Evolutionary conservation across 306 rosid genomes (phyloP).

Genomic region (Dryas alaskensis): DNA sequence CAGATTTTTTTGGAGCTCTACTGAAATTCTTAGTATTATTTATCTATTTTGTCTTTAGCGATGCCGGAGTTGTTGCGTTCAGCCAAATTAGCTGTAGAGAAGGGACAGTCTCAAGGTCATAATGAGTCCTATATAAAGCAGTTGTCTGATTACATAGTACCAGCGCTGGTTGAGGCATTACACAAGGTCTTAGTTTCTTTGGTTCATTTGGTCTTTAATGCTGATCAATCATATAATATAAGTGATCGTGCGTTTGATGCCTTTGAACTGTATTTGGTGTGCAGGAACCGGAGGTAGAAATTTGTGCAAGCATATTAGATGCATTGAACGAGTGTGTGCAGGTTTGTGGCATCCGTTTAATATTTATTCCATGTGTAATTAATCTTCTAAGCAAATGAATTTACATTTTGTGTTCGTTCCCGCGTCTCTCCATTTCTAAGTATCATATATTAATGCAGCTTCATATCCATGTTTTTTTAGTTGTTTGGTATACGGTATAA

Average conservation of each 20-base stretch:
- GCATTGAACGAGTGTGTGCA: constrained; percentile 87
- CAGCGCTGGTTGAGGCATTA: constrained; percentile 90
- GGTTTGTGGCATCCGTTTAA: constrained; percentile 41
- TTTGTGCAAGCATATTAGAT: constrained; percentile 90
- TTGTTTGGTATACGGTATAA: background rate
- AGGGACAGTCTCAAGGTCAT: constrained; percentile 86
- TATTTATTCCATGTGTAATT: background rate
- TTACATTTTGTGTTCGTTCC: background rate
- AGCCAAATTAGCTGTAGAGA: constrained; percentile 92
- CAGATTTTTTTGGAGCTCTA: background rate
- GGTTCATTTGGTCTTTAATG: background rate
- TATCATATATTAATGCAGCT: no score
- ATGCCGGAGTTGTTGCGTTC: constrained; percentile 94
- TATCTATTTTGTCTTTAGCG: constrained; percentile 42
- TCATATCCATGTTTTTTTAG: background rate
- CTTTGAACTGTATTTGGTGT: constrained; percentile 22
- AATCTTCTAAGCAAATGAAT: background rate
- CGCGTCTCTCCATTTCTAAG: no score
- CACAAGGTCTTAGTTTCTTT: constrained; percentile 53
- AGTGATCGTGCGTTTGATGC: background rate
- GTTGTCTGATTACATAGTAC: constrained; percentile 76
- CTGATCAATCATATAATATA: background rate
- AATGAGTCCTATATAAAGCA: constrained; percentile 74
- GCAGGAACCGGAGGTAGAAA: constrained; percentile 97
- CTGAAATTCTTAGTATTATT: background rate